These are phyloP conservation scores for Leccinum sublutescens DNA, from an alignment of 768 basidiomycete species.

Conservation along the genomic window DNA sequence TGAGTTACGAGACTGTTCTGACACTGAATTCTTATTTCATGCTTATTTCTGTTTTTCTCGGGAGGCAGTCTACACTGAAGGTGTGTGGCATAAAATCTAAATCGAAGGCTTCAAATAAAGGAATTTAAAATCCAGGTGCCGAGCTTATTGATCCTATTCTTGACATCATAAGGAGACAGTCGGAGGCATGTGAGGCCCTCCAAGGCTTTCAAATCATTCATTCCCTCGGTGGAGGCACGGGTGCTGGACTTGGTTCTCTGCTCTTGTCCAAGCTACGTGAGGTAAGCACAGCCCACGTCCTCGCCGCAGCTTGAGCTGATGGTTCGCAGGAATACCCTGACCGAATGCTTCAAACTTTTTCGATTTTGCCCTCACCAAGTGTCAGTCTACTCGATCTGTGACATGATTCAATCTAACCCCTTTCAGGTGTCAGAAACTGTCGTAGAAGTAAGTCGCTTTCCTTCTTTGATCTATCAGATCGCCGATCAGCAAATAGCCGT, in stretches of 20 bases:
- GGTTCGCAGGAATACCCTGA: too few species aligned
- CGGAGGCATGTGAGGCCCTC: conserved; percentile 79
- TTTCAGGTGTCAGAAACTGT: conserved; percentile 45
- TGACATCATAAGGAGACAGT: conserved; percentile 76
- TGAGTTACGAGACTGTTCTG: conserved; percentile 39
- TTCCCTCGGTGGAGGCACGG: conserved; percentile 90
- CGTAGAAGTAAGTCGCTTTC: conserved; percentile 43
- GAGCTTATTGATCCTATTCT: conserved; percentile 87
- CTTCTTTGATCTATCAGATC: neutral
- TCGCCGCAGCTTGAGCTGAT: too few species aligned
- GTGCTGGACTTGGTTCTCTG: conserved; percentile 80
- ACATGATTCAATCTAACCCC: neutral
- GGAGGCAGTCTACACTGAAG: conserved; percentile 80
- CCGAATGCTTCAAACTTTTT: too few species aligned
- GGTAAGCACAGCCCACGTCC: too few species aligned
- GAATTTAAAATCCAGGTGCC: conserved; percentile 53
- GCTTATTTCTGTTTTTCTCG: conserved; percentile 22
- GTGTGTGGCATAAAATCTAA: conserved; percentile 35
- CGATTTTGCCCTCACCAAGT: too few species aligned
- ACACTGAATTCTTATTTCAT: conserved; percentile 5
- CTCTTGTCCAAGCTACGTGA: conserved; percentile 81
- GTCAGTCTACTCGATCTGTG: too few species aligned
- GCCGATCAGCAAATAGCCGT: conserved; percentile 49
- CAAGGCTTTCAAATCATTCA: conserved; percentile 92
- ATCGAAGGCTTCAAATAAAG: neutral